Conservation (phyloP, 768 basidiomycete genomes). For the Pleurotus giganteus region DNA sequence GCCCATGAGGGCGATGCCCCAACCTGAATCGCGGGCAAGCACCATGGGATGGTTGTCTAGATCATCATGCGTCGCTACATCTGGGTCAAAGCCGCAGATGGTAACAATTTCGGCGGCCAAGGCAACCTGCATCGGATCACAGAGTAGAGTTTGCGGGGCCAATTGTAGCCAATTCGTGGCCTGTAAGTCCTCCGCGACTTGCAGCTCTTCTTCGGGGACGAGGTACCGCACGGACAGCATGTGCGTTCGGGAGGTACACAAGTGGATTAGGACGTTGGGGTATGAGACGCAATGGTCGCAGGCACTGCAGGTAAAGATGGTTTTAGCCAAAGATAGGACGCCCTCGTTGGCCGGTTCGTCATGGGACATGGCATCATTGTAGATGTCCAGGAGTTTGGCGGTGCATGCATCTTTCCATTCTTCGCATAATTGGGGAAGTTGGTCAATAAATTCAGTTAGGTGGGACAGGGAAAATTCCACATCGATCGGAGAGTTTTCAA, state of each 20-base stretch:
- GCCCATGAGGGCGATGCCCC: not conserved
- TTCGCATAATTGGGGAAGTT: not conserved
- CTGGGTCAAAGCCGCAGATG: not conserved
- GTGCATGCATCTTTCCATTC: not conserved
- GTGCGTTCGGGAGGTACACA: not conserved
- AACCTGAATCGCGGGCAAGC: not conserved
- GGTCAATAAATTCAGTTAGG: not conserved
- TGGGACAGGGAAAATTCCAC: not conserved
- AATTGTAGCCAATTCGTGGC: not conserved
- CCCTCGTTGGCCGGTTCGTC: not conserved
- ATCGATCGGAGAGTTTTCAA: slow-evolving; percentile 17
- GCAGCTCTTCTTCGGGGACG: not conserved
- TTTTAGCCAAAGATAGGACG: not conserved
- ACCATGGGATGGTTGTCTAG: not conserved
- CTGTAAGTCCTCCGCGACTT: not conserved
- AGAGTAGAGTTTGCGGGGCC: not conserved
- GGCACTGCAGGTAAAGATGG: not conserved
- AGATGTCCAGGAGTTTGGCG: not conserved
- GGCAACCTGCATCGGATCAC: not conserved
- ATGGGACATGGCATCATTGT: not conserved
- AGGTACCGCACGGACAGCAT: not conserved
- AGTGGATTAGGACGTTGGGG: not conserved
- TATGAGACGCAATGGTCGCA: not conserved
- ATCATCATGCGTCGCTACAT: not conserved
- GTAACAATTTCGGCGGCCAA: not conserved